Percentiles rank a stretch among this genome's conserved stretches.
These are phyloP conservation scores for Petrea volubilis DNA, from an alignment of 257 asterid species.

Conservation along the genomic window DNA sequence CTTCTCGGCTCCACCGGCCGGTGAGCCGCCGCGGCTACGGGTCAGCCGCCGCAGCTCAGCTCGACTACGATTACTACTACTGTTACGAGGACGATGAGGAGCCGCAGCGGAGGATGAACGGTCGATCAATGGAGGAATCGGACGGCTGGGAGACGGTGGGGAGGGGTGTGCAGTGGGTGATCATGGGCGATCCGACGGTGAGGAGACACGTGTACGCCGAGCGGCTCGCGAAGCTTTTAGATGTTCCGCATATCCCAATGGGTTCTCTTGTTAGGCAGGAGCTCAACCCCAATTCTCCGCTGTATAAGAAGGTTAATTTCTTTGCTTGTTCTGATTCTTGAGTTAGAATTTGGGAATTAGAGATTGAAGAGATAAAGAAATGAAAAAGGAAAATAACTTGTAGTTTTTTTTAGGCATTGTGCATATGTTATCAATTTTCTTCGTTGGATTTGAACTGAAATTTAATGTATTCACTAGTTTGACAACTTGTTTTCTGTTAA, in stretches of 20 bases:
- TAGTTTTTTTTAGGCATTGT: background rate
- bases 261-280: constrained; percentile 85
- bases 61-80: constrained; percentile 49
- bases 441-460: background rate
- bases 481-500: background rate
- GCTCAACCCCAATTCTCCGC: constrained; percentile 74
- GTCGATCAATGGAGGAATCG: constrained; percentile 42
- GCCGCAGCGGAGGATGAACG: constrained; percentile 12
- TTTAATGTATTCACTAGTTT: background rate
- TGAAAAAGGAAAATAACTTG: background rate
- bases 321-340: background rate
- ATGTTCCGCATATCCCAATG: constrained; percentile 90
- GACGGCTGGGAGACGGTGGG: constrained; percentile 53
- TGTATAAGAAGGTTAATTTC: constrained; percentile 57
- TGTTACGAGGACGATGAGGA: constrained; percentile 32
- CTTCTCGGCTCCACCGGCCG: constrained; percentile 17
- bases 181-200: constrained; percentile 83
- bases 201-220: constrained; percentile 79
- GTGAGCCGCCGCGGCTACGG: constrained; percentile 53
- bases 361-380: background rate
- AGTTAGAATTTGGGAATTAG: background rate
- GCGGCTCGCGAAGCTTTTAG: constrained; percentile 74
- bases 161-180: constrained; percentile 92
- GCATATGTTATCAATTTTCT: background rate
- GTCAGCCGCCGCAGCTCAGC: constrained; percentile 74